Percentiles rank a stretch among this genome's conserved stretches.
These are phyloP conservation scores for Tetrapisispora namnaoensis DNA, from an alignment of 805 yeast species.

Conservation along the genomic window DNA sequence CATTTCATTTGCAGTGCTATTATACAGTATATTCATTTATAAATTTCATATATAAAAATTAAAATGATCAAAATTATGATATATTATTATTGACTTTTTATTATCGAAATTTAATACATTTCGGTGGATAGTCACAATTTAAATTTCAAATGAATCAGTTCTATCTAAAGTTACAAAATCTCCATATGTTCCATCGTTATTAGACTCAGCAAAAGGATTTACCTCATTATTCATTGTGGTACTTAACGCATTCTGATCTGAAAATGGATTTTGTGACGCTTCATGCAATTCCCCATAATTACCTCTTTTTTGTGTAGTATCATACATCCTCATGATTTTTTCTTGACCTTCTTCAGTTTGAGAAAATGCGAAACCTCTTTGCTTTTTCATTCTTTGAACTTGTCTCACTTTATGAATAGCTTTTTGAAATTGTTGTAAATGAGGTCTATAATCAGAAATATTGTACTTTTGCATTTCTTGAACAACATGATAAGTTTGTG, in stretches of 20 bases:
- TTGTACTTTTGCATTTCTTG: conserved; percentile 95
- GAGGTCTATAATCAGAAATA: conserved; percentile 88
- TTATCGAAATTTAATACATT: no score
- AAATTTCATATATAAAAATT: neutral
- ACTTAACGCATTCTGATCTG: conserved; percentile 7
- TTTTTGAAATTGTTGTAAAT: conserved; percentile 92
- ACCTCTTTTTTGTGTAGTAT: conserved; percentile 79
- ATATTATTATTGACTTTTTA: no score
- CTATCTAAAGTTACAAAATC: neutral
- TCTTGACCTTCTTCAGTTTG: conserved; percentile 89
- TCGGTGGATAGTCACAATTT: neutral
- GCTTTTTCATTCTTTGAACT: conserved; percentile 95
- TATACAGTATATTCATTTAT: neutral
- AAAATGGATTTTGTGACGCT: conserved; percentile 29
- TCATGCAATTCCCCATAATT: conserved; percentile 53
- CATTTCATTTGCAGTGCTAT: neutral
- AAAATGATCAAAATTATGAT: no score
- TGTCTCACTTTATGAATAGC: conserved; percentile 96
- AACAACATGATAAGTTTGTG: conserved; percentile 88
- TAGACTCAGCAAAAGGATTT: conserved; percentile 11
- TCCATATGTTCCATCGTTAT: neutral
- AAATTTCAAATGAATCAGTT: conserved; percentile 2
- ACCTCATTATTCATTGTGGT: neutral
- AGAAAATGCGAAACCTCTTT: conserved; percentile 96
- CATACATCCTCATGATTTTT: conserved; percentile 83